Evolutionary conservation across 352 stramenopile genomes (phyloP), one percentile per base, ranked within the genome.

Genomic region (Globisporangium camurandrum): DNA sequence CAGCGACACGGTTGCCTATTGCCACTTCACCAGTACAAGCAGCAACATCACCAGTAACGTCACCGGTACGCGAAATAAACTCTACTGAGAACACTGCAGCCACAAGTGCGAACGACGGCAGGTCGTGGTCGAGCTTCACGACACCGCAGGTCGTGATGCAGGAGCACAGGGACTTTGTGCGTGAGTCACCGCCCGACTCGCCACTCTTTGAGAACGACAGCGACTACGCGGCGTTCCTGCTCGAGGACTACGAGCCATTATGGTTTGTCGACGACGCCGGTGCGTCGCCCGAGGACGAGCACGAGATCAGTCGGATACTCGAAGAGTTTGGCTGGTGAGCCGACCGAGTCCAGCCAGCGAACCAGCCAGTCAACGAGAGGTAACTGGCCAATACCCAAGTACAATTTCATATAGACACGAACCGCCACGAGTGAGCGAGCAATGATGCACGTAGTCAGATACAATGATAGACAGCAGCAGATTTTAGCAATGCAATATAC

Each of bases 241-340:
- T 60, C 40, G 54, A 60, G 39, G 54, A 60, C 31, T 60, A 60
- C 54, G 54, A 60, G 39, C 54, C 54, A 19, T 40, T 60, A 31
- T 27, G 50, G 41, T 60, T 60, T 34, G 54, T 46, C 5, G 46
- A 55, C 47, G 47, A 45, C 22, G 26, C 53, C 3, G 37, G 47
- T 9, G 22, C 52, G 2, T 44, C 52, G 27, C 39, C 53, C 27
- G 52, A 58, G 28, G 52, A 58, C 45, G 52, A 58, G 44, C 38
- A 53, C n/a, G 52, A 58, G 45, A 58, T 58, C 52, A 58, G 52
- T 10, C 36, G 52, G 45, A 58, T 58, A 49, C 52, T 58, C 52
- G 28, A 43, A 22, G 52, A 58, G 52, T 58, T 43, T 14, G 52
- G 52, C 30, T 58, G 52, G 52, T 58, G 33, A 58, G n/a, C n/a